Evolutionary conservation across 495 filamentous ascomycete genomes (phyloP), one percentile per base, ranked within the genome.

Genomic region (Lichenothelia convexa): DNA sequence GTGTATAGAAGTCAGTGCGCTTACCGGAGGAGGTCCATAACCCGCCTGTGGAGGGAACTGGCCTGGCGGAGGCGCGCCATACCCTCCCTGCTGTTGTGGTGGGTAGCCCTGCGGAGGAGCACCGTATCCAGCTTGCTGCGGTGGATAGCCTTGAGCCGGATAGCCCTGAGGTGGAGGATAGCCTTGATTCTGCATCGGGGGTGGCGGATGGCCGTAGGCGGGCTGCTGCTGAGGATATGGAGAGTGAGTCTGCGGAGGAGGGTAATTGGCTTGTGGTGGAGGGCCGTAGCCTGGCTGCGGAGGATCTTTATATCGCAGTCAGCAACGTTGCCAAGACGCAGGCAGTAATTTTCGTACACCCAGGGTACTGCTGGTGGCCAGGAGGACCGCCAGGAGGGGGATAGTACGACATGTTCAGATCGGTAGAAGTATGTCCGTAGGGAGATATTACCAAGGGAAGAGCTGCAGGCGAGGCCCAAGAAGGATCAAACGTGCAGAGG

Each of bases 1-100:
- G 5, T 11, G n/a, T n/a, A n/a, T n/a, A 26, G 24, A 33, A 18
- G 17, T 39, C 3, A 42, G 42, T 3, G 45, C 41, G 27, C 42
- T 38, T 18, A 38, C 44, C 23, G 41, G 37, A 16, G 39, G 33
- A 8, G 9, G 17, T 11, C n/a, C n/a, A 1, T 8, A 18, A 33
- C 52, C 50, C 34, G 59, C 60, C 2, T 54, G 59, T 12, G 59
- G 57, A 34, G 55, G 60, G 22, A 35, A 35, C 16, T 45, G 48
- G 31, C 45, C 48, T 38, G 50, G 56, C 33, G 54, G 51, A 5
- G 46, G 45, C 11, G 46, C 11, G 2, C 24, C 48, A 32, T 38
- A 38, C 16, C 38, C 32, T 35, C 29, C 31, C 8, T 21, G 30
- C 11, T 35, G 41, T 1, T 26, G 35, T 20, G 34, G 42, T 5